These are phyloP conservation scores for Ophiocordyceps australis DNA, from an alignment of 2,329 filamentous ascomycete species.

Conservation along the genomic window DNA sequence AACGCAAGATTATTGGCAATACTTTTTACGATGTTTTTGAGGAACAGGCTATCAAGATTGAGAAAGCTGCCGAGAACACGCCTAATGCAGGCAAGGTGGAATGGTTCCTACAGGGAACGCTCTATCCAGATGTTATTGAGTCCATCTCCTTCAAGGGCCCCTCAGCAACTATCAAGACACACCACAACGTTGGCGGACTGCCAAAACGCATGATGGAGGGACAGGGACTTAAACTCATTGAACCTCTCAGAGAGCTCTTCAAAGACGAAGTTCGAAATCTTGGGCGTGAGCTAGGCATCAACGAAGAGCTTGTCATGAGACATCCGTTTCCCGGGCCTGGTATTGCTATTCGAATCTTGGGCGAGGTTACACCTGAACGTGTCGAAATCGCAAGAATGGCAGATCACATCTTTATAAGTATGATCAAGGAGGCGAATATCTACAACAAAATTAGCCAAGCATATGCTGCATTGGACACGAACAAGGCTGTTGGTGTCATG, in stretches of 20 bases:
- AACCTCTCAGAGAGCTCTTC: conserved; percentile 8
- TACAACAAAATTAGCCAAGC: conserved; percentile 37
- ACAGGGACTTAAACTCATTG: conserved; percentile 2
- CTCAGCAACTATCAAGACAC: conserved; percentile 30
- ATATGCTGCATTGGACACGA: conserved; percentile 9
- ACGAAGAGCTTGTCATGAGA: conserved; percentile 13
- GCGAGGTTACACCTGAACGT: conserved; percentile 64
- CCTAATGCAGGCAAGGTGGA: conserved; percentile 56
- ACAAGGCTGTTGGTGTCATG: conserved; percentile 5
- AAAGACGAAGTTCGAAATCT: conserved; percentile 28
- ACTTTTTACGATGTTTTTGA: conserved; percentile 56
- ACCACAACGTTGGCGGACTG: conserved; percentile 50
- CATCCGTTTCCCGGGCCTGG: conserved; percentile 23
- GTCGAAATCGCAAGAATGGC: conserved; percentile 65
- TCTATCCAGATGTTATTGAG: conserved; percentile 45
- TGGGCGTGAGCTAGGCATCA: conserved; percentile 12
- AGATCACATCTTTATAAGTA: conserved; percentile 60
- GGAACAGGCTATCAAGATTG: conserved; percentile 51
- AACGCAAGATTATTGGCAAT: conserved; percentile 78
- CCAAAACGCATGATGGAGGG: conserved; percentile 34
- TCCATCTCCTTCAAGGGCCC: conserved; percentile 27
- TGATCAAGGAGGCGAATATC: conserved; percentile 54
- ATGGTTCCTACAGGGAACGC: conserved; percentile 75
- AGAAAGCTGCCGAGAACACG: conserved; percentile 49
- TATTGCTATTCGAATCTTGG: conserved; percentile 64